Evolutionary conservation across 768 basidiomycete species (phyloP).

Genomic region (Lactarius tabidus): DNA sequence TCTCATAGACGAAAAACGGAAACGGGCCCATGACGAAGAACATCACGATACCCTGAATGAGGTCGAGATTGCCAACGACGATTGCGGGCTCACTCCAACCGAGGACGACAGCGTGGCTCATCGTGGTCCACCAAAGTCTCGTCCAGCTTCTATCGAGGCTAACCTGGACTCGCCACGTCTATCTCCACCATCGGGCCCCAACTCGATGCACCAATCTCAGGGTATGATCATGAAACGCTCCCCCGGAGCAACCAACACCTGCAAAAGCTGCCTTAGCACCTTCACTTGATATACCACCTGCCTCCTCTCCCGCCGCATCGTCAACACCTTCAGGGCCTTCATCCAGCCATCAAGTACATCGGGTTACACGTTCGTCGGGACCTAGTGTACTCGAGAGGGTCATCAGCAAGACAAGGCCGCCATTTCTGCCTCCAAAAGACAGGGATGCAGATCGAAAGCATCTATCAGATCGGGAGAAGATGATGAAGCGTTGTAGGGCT

Average conservation of each 20-base stretch:
- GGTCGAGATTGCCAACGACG: not conserved
- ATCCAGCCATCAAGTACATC: constrained; percentile 35
- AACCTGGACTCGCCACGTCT: constrained; percentile 1
- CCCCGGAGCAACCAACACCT: not conserved
- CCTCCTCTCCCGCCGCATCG: constrained; percentile 33
- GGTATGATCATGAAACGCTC: not conserved
- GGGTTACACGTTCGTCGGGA: constrained; percentile 51
- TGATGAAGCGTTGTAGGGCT: constrained; percentile 78
- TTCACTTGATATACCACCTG: constrained; percentile 32
- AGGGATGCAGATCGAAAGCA: constrained; percentile 78
- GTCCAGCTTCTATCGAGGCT: constrained; percentile 10
- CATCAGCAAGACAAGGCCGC: constrained; percentile 78
- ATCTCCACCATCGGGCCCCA: constrained; percentile 10
- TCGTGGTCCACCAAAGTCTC: constrained; percentile 1
- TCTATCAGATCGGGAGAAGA: constrained; percentile 77
- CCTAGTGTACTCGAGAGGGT: constrained; percentile 76
- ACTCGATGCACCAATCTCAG: constrained; percentile 23
- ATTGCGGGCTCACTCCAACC: not conserved
- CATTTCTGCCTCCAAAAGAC: constrained; percentile 79
- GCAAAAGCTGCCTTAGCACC: constrained; percentile 21
- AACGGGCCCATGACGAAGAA: not conserved
- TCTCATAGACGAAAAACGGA: not conserved
- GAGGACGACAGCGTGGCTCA: not conserved
- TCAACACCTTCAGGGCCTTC: constrained; percentile 25
- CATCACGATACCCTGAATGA: not conserved